These are phyloP conservation scores for Suillus subaureus DNA, from an alignment of 768 basidiomycete genomes.

Conservation along the genomic window DNA sequence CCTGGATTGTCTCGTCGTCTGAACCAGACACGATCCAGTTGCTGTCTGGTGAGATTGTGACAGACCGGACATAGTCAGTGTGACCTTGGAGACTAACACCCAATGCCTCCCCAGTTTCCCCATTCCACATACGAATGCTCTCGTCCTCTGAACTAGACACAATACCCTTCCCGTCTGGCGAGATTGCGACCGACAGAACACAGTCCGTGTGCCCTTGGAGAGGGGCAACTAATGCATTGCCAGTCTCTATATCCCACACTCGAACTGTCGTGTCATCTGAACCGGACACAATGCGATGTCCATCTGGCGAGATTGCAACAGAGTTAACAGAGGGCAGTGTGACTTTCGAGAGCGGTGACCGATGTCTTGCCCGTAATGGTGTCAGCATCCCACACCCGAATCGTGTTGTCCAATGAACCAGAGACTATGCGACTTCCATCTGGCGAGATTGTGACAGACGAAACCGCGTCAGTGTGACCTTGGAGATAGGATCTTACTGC, in stretches of 20 bases:
- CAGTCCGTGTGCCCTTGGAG: no score
- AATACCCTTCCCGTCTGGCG: no score
- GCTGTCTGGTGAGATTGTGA: background rate
- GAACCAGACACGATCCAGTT: no score
- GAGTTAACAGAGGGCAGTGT: accelerated
- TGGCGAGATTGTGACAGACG: constrained; percentile 3
- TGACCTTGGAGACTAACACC: background rate
- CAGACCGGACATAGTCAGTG: background rate
- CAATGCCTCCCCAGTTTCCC: no score
- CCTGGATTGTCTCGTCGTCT: no score
- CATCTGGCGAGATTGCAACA: background rate
- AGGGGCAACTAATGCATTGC: background rate
- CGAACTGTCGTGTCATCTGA: no score
- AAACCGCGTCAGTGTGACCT: background rate
- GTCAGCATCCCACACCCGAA: background rate
- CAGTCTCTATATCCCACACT: background rate
- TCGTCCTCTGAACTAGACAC: no score
- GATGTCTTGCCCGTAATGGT: background rate
- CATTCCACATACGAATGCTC: no score
- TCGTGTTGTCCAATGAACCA: background rate
- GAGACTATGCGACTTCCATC: constrained; percentile 2
- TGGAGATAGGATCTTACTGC: background rate
- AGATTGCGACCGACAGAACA: no score
- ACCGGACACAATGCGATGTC: no score
- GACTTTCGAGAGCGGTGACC: background rate